Conservation (phyloP, 164 flowering plant species). For the Liquidambar formosana region DNA sequence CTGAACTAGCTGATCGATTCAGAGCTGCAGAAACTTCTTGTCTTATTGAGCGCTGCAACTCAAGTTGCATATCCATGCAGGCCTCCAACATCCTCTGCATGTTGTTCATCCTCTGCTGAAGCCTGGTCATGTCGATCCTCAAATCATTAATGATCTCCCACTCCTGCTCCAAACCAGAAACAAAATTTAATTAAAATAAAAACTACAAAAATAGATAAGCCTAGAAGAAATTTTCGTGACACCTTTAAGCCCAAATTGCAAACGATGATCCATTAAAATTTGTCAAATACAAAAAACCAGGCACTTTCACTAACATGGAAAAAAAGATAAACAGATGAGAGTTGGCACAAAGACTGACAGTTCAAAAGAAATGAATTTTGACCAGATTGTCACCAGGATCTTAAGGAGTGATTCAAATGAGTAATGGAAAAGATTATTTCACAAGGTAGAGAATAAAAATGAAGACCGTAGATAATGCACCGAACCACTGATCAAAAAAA, state of each 20-base stretch:
- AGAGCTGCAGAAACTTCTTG: conserved; percentile 94
- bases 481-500: too few species aligned
- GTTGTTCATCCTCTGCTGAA: conserved; percentile 83
- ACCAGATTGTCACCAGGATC: too few species aligned
- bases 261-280: neutral
- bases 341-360: neutral
- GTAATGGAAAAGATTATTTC: too few species aligned
- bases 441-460: too few species aligned
- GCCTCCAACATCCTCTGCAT: conserved; percentile 97
- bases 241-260: neutral
- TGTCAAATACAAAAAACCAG: too few species aligned
- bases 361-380: too few species aligned
- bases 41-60: conserved; percentile 90
- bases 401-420: too few species aligned
- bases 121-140: conserved; percentile 86
- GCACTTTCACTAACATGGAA: neutral
- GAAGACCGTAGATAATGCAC: too few species aligned
- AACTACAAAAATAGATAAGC: neutral
- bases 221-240: neutral
- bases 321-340: neutral
- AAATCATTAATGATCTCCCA: conserved; percentile 89
- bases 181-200: neutral
- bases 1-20: conserved; percentile 55
- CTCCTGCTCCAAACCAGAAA: conserved; percentile 49
- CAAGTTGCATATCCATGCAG: conserved; percentile 99